These are phyloP conservation scores for Sporothrix sp. DNA, from an alignment of 2,329 filamentous ascomycete species.

Conservation along the genomic window DNA sequence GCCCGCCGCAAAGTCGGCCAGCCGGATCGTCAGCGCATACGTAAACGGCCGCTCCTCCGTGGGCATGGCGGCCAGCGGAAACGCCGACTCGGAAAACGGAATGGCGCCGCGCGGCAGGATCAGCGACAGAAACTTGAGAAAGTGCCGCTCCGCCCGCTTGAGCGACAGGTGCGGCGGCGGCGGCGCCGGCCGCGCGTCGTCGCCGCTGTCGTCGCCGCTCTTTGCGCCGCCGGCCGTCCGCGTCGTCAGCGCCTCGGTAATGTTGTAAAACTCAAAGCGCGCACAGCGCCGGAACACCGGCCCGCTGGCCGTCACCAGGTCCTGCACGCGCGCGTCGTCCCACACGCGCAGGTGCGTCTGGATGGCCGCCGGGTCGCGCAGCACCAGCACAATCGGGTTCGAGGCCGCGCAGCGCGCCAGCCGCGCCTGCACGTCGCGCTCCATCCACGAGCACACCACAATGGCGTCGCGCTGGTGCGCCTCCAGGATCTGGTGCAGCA, in stretches of 20 bases:
- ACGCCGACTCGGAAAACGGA: conserved; percentile 47
- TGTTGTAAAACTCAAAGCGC: conserved; percentile 63
- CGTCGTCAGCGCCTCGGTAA: conserved; percentile 32
- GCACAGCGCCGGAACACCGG: conserved; percentile 51
- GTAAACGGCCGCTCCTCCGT: conserved; percentile 49
- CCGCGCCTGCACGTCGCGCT: conserved; percentile 46
- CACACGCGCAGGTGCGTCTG: conserved; percentile 39
- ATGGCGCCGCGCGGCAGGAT: conserved; percentile 43
- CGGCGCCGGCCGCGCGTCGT: conserved; percentile 22
- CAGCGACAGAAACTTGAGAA: conserved; percentile 49
- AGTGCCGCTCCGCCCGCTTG: conserved; percentile 50
- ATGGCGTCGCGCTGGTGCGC: conserved; percentile 50
- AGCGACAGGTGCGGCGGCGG: conserved; percentile 46
- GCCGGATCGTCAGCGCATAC: conserved; percentile 49
- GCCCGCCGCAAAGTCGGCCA: conserved; percentile 42
- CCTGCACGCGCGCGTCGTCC: conserved; percentile 37
- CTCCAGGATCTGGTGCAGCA: conserved; percentile 51
- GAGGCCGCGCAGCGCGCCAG: conserved; percentile 51
- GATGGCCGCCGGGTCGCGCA: conserved; percentile 54
- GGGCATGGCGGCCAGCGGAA: conserved; percentile 47
- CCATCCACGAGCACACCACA: conserved; percentile 60
- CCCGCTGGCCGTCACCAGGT: conserved; percentile 45
- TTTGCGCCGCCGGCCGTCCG: conserved; percentile 12
- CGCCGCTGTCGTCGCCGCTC: not conserved
- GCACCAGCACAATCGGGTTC: conserved; percentile 60